These are phyloP conservation scores for Aspergillus tamarii DNA, from an alignment of 2,329 filamentous ascomycete species.

Conservation along the genomic window DNA sequence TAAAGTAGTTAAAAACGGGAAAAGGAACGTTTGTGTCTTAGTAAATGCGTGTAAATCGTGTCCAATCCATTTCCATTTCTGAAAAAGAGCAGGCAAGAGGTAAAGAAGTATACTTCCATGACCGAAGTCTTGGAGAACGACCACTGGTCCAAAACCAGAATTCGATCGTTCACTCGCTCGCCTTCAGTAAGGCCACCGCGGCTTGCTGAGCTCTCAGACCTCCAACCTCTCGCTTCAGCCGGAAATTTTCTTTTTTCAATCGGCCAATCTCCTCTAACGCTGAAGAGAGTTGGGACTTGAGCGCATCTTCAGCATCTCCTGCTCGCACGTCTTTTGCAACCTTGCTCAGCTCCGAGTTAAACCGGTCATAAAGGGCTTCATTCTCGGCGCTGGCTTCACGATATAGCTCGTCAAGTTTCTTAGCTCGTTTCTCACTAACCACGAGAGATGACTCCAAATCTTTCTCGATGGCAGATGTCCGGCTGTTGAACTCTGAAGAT, in stretches of 20 bases:
- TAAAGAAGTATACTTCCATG: not conserved
- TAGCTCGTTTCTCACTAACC: conserved; percentile 76
- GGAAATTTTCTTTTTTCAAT: conserved; percentile 82
- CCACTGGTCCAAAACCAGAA: conserved; percentile 9
- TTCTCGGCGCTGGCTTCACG: conserved; percentile 88
- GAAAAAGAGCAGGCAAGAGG: conserved; percentile 1
- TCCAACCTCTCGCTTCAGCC: conserved; percentile 79
- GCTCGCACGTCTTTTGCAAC: conserved; percentile 76
- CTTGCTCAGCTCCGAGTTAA: conserved; percentile 87
- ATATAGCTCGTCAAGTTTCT: conserved; percentile 84
- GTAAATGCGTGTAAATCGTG: conserved; percentile 23
- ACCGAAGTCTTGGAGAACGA: conserved; percentile 12
- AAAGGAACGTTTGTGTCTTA: conserved; percentile 17
- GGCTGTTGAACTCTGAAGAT: conserved; percentile 62
- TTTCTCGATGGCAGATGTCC: conserved; percentile 65
- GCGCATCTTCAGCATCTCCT: conserved; percentile 77
- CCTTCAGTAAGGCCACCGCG: conserved; percentile 34
- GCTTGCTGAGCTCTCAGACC: conserved; percentile 62
- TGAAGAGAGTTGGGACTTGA: conserved; percentile 72
- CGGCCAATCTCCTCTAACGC: conserved; percentile 75
- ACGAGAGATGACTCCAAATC: conserved; percentile 74
- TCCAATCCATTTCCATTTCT: conserved; percentile 10
- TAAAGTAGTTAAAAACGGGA: conserved; percentile 5
- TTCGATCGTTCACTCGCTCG: conserved; percentile 30
- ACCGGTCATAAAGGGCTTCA: conserved; percentile 86